Evolutionary conservation across 2,329 filamentous ascomycete species (phyloP).

Genomic region (Sporothrix protearum): DNA sequence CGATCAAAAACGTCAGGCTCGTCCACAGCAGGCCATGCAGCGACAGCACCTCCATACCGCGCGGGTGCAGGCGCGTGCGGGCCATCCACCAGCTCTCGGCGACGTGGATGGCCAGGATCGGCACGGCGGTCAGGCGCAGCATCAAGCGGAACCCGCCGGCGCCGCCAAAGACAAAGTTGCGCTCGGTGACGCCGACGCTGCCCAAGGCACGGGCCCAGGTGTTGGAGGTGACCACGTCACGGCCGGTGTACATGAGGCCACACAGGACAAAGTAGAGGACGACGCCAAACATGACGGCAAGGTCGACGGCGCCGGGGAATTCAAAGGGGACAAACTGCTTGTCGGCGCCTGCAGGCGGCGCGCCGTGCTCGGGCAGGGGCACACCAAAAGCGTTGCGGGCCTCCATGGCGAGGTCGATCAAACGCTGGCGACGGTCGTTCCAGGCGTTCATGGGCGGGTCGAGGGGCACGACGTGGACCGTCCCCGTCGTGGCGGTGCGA

Average conservation of each 20-base stretch:
- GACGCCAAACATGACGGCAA: constrained; percentile 49
- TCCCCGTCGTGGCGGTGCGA: constrained; percentile 45
- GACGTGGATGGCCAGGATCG: constrained; percentile 62
- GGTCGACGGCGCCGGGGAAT: constrained; percentile 44
- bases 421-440: constrained; percentile 63
- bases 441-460: constrained; percentile 66
- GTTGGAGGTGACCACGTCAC: constrained; percentile 51
- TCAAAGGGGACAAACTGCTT: constrained; percentile 35
- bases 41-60: constrained; percentile 46
- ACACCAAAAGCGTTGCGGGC: constrained; percentile 58
- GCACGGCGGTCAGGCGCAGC: constrained; percentile 55
- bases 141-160: constrained; percentile 55
- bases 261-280: constrained; percentile 54
- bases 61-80: constrained; percentile 44
- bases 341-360: constrained; percentile 40
- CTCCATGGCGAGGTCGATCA: constrained; percentile 66
- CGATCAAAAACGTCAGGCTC: constrained; percentile 52
- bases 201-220: constrained; percentile 39
- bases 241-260: constrained; percentile 43
- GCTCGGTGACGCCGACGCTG: neutral
- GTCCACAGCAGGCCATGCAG: constrained; percentile 57
- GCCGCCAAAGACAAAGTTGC: constrained; percentile 17
- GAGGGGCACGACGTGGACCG: constrained; percentile 56
- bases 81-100: constrained; percentile 58
- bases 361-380: constrained; percentile 42